A percentile compares a stretch with the other conserved stretches of the same genome.
These are phyloP conservation scores for Phytophthora sojae DNA, from an alignment of 352 stramenopile genomes.

Conservation along the genomic window DNA sequence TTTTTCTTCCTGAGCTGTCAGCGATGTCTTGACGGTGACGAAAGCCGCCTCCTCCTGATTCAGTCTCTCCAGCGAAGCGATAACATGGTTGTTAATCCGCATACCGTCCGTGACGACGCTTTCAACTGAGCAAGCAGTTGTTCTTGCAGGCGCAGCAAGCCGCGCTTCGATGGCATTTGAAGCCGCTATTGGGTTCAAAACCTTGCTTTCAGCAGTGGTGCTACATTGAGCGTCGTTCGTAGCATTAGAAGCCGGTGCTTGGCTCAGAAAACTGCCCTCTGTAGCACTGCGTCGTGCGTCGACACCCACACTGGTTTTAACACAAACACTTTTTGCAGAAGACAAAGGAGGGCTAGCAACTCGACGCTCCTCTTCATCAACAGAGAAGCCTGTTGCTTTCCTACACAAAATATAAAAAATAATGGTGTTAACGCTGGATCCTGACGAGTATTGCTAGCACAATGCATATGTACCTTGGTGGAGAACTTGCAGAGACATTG, in stretches of 20 bases:
- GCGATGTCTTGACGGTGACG: conserved; percentile 18
- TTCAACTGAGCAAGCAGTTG: not conserved
- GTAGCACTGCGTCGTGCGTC: not conserved
- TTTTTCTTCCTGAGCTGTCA: conserved; percentile 40
- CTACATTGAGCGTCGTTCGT: not conserved
- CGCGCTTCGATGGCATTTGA: conserved; percentile 3
- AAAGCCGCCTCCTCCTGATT: conserved; percentile 36
- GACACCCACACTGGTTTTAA: not conserved
- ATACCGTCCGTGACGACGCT: conserved; percentile 31
- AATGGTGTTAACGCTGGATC: not conserved
- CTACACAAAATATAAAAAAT: conserved; percentile 16
- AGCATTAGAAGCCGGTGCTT: not conserved
- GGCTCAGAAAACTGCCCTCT: not conserved
- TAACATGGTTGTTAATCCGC: conserved; percentile 44
- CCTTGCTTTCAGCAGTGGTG: not conserved
- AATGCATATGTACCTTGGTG: conserved; percentile 28
- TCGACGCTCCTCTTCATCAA: conserved; percentile 12
- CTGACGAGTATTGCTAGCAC: not conserved
- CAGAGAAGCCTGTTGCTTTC: conserved; percentile 1
- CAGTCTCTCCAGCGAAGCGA: conserved; percentile 39
- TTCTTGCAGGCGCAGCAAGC: not conserved
- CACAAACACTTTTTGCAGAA: conserved; percentile 3
- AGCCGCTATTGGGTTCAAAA: not conserved
- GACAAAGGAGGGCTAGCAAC: conserved; percentile 16
- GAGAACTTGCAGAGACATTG: not conserved